These are phyloP conservation scores for Oxytropis ochrocephala DNA, from an alignment of 306 rosid species.

Conservation along the genomic window DNA sequence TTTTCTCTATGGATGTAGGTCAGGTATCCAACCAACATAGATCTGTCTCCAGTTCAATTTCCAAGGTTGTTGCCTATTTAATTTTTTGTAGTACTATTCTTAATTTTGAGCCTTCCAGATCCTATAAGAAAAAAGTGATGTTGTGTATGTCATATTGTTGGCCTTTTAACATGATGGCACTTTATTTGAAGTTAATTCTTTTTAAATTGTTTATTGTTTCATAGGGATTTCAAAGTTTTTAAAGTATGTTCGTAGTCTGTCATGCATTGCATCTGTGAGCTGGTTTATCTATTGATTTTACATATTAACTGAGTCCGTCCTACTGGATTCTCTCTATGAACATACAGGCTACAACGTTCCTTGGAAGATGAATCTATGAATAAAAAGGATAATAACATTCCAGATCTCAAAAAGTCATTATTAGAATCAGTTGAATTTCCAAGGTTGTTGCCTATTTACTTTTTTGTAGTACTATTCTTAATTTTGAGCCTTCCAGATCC, in stretches of 20 bases:
- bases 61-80: constrained; percentile 54
- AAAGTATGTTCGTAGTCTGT: not conserved
- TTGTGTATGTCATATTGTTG: not conserved
- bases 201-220: constrained; percentile 3
- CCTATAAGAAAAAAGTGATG: not conserved
- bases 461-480: constrained; percentile 12
- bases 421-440: constrained; percentile 52
- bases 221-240: not conserved
- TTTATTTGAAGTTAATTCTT: not conserved
- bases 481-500: not conserved
- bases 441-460: constrained; percentile 45
- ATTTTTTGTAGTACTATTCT: constrained; percentile 11
- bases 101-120: not conserved
- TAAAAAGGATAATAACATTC: constrained; percentile 35
- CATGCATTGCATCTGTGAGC: not conserved
- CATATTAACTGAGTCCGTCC: not conserved
- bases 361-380: constrained; percentile 31
- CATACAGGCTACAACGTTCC: constrained; percentile 51
- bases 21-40: constrained; percentile 71
- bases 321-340: constrained; percentile 19
- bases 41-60: constrained; percentile 60
- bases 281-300: constrained; percentile 6
- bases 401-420: constrained; percentile 34
- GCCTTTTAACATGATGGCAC: not conserved
- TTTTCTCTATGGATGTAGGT: constrained; percentile 56